These are phyloP conservation scores for Ceratocystis alfenasii DNA, from an alignment of 2,329 filamentous ascomycete genomes.

Conservation along the genomic window DNA sequence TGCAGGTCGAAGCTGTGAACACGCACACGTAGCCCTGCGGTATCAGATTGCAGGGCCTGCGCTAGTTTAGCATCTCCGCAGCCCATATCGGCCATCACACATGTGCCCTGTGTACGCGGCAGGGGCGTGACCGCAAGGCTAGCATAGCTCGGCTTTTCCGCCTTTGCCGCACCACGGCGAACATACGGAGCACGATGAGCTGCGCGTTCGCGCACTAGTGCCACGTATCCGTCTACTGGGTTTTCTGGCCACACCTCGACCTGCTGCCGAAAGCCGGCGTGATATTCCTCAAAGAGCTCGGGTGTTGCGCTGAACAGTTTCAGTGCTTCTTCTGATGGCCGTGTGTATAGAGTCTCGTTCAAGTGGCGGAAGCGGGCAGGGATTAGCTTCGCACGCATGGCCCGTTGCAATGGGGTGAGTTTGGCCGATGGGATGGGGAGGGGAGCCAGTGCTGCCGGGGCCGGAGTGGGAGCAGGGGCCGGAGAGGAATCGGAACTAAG, in stretches of 20 bases:
- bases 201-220: constrained; percentile 56
- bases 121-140: constrained; percentile 39
- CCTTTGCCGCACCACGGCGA: constrained; percentile 24
- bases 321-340: constrained; percentile 72
- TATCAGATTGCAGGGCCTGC: constrained; percentile 50
- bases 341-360: constrained; percentile 93
- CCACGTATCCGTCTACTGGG: constrained; percentile 78
- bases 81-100: constrained; percentile 79
- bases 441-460: constrained; percentile 27
- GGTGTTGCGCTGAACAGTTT: constrained; percentile 71
- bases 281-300: constrained; percentile 92
- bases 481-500: constrained; percentile 22
- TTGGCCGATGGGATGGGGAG: constrained; percentile 39
- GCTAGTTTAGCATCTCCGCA: constrained; percentile 85
- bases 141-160: constrained; percentile 25
- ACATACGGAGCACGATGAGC: constrained; percentile 25
- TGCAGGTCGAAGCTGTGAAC: constrained; percentile 82
- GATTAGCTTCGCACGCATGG: constrained; percentile 89
- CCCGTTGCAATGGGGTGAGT: constrained; percentile 81
- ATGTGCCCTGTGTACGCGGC: constrained; percentile 58
- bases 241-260: constrained; percentile 95
- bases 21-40: constrained; percentile 56
- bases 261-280: constrained; percentile 89
- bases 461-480: constrained; percentile 24
- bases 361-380: constrained; percentile 94